phyloP scores from a whole-genome alignment of 768 basidiomycete genomes.

The Lactarius pseudohatsudake region DNA sequence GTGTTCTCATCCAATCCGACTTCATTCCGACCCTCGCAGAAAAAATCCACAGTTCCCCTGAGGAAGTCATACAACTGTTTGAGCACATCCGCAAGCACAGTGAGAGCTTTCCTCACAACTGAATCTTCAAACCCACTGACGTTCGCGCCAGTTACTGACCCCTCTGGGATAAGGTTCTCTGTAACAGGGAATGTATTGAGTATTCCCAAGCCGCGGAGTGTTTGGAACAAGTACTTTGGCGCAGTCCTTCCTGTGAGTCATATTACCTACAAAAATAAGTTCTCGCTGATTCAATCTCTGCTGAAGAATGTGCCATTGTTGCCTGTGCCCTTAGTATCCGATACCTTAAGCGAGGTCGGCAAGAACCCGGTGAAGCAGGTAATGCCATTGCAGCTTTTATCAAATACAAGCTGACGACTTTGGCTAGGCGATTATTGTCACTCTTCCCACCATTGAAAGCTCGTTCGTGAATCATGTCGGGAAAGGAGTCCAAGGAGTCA shows the following conservation, averaged over 20 bases:
- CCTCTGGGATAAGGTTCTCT: constrained; percentile 81
- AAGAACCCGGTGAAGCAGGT: constrained; percentile 72
- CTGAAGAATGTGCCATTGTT: constrained; percentile 53
- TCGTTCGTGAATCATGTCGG: constrained; percentile 79
- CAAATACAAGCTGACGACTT: constrained; percentile 10
- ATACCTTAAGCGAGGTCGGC: constrained; percentile 76
- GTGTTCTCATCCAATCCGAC: constrained; percentile 72
- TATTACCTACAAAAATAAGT: neutral
- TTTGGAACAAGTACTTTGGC: constrained; percentile 72
- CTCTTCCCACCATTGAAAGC: constrained; percentile 92
- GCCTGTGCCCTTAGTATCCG: constrained; percentile 62
- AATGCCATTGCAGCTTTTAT: constrained; percentile 7
- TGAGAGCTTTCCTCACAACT: constrained; percentile 42
- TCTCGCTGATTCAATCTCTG: constrained; percentile 7
- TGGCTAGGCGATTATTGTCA: constrained; percentile 77
- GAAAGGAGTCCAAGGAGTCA: constrained; percentile 75
- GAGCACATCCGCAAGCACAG: constrained; percentile 67
- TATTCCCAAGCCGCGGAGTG: constrained; percentile 67
- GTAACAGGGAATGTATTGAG: constrained; percentile 84
- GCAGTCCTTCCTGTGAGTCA: constrained; percentile 54
- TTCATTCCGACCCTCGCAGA: constrained; percentile 74
- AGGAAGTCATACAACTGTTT: constrained; percentile 68
- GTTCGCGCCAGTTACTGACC: constrained; percentile 66
- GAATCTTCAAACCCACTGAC: neutral
- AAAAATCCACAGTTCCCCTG: constrained; percentile 70